phyloP scores from a whole-genome alignment of 805 yeast species.

The Candida nonsorbophila region DNA sequence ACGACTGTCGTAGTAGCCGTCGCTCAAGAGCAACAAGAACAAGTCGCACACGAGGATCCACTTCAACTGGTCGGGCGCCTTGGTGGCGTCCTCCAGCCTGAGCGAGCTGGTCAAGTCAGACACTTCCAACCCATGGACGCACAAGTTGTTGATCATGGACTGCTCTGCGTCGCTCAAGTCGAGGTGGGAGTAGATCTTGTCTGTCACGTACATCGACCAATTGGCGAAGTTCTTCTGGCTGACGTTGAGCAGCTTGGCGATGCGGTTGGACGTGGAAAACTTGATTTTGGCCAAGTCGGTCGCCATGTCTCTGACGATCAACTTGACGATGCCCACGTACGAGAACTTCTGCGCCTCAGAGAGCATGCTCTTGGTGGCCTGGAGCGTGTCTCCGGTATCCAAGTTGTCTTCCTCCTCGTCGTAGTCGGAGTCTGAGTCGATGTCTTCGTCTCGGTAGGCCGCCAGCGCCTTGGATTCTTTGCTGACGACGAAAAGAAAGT shows the following conservation, averaged over 20 bases:
- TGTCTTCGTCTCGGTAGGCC: constrained; percentile 19
- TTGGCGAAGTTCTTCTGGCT: constrained; percentile 76
- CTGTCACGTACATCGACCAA: constrained; percentile 76
- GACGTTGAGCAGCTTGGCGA: constrained; percentile 54
- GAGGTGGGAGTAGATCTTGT: constrained; percentile 72
- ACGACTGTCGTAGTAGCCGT: constrained; percentile 84
- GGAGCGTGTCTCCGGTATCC: constrained; percentile 60
- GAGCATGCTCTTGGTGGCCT: constrained; percentile 74
- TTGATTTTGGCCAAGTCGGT: constrained; percentile 62
- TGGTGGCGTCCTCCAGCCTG: constrained; percentile 1
- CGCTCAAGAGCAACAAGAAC: constrained; percentile 72
- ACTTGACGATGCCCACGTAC: constrained; percentile 78
- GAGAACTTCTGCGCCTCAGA: constrained; percentile 86
- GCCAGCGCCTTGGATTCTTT: constrained; percentile 15
- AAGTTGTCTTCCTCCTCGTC: constrained; percentile 36
- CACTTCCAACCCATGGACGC: constrained; percentile 77
- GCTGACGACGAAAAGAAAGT: constrained; percentile 39
- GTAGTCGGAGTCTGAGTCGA: constrained; percentile 13
- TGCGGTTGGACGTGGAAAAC: constrained; percentile 44
- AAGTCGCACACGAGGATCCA: constrained; percentile 95
- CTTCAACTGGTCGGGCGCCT: constrained; percentile 51
- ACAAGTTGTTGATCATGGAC: constrained; percentile 79
- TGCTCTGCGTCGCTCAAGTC: constrained; percentile 74
- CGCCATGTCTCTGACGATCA: constrained; percentile 76
- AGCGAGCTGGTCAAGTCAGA: constrained; percentile 63